These are phyloP conservation scores for Cryptococcus sp. DNA, from an alignment of 1,284 basidiomycete genomes.

Conservation along the genomic window DNA sequence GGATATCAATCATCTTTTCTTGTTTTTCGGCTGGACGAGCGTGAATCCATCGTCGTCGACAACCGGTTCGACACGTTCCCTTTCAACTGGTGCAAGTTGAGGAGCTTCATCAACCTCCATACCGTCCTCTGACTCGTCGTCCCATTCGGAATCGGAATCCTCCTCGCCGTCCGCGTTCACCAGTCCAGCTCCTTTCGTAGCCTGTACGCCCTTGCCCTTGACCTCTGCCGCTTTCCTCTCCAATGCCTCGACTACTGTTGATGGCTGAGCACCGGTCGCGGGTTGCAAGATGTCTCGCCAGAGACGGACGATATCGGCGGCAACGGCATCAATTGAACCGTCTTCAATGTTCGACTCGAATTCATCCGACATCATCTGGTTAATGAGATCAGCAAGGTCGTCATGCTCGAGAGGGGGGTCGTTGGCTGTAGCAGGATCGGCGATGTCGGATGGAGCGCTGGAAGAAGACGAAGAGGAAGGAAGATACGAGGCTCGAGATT, in stretches of 20 bases:
- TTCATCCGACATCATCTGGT: conserved; percentile 71
- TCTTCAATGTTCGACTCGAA: conserved; percentile 79
- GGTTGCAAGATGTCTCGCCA: conserved; percentile 55
- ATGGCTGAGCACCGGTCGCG: conserved; percentile 51
- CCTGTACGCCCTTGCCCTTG: conserved; percentile 27
- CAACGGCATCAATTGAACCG: conserved; percentile 65
- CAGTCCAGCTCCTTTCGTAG: conserved; percentile 17
- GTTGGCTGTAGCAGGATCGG: conserved; percentile 27
- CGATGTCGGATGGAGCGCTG: conserved; percentile 5
- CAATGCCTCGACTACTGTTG: conserved; percentile 57
- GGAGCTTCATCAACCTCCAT: conserved; percentile 55
- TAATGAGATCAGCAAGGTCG: conserved; percentile 70
- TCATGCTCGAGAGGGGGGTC: conserved; percentile 60
- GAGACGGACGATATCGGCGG: conserved; percentile 62
- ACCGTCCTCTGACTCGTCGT: conserved; percentile 56
- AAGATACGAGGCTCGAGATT: conserved; percentile 47
- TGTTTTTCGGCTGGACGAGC: conserved; percentile 60
- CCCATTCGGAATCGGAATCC: conserved; percentile 47
- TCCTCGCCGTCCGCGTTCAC: conserved; percentile 52
- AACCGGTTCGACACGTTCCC: conserved; percentile 57
- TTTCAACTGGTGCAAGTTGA: conserved; percentile 51
- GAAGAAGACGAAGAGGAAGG: conserved; percentile 5
- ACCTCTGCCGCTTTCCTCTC: conserved; percentile 58
- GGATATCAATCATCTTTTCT: conserved; percentile 1
- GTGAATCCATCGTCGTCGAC: conserved; percentile 87